Conservation (phyloP, 225 moss, liverwort and hornwort genomes). For the Sphagnum tenellum region DNA sequence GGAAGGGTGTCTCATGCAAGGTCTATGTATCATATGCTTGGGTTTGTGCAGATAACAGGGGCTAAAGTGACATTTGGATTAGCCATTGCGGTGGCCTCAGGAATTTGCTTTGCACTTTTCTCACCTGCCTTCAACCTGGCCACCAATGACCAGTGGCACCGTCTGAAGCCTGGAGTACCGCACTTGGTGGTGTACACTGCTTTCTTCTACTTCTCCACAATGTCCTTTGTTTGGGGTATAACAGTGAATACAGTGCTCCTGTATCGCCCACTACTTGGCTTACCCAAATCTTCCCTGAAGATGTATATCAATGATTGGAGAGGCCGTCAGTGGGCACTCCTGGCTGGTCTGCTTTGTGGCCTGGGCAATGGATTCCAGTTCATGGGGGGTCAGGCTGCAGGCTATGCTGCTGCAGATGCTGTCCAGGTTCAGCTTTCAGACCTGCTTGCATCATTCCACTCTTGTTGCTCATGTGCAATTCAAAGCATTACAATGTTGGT, state of each 20-base stretch:
- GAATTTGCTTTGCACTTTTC: conserved; percentile 81
- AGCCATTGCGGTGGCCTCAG: conserved; percentile 62
- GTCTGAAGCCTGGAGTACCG: conserved; percentile 62
- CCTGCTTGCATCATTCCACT: no score
- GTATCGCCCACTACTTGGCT: conserved; percentile 56
- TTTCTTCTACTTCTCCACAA: conserved; percentile 83
- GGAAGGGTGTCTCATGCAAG: no score
- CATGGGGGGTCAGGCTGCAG: conserved; percentile 97
- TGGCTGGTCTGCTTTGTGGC: conserved; percentile 72
- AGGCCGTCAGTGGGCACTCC: conserved; percentile 62
- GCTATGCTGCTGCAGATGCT: conserved; percentile 95
- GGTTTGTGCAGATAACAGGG: conserved; percentile 33
- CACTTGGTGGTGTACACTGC: conserved; percentile 91
- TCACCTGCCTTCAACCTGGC: conserved; percentile 90
- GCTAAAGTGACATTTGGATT: conserved; percentile 60
- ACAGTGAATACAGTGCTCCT: conserved; percentile 53
- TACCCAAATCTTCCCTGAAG: conserved; percentile 39
- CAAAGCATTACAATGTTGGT: no score
- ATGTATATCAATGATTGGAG: conserved; percentile 47
- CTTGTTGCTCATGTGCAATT: no score
- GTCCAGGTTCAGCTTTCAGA: conserved; percentile 39
- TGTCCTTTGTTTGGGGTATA: conserved; percentile 58
- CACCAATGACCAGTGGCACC: conserved; percentile 90
- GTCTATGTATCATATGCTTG: background rate
- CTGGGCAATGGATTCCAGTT: conserved; percentile 89